Percentiles rank a stretch among this genome's conserved stretches.
phyloP scores from a whole-genome alignment of 73 alveolate species.

The Paramecium caudatum region DNA sequence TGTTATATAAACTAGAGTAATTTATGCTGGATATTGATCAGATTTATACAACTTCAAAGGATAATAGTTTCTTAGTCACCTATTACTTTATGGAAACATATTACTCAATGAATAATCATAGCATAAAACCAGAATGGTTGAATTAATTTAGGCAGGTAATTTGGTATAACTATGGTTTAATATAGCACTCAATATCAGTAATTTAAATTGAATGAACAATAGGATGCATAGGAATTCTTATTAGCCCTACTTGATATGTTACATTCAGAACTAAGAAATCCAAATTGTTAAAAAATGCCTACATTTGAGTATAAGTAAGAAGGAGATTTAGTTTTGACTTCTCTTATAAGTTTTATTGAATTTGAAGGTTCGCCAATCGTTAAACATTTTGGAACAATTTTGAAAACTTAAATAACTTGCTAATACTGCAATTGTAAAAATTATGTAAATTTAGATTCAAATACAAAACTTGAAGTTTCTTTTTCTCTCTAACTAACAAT shows the following conservation, averaged over 20 bases:
- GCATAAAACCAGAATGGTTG: slow-evolving; percentile 26
- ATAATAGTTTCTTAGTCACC: slow-evolving; percentile 29
- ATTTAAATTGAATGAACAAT: slow-evolving; percentile 3
- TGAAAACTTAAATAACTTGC: not conserved
- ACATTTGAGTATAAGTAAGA: slow-evolving; percentile 19
- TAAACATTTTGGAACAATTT: slow-evolving; percentile 47
- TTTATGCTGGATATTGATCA: slow-evolving; percentile 31
- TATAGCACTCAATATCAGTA: slow-evolving; percentile 12
- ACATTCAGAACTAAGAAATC: slow-evolving; percentile 58
- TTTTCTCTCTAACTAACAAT: too few relatives aligned
- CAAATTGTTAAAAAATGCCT: not conserved
- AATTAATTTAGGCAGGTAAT: slow-evolving; percentile 18
- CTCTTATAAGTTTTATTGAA: slow-evolving; percentile 3
- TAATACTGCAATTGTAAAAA: not conserved
- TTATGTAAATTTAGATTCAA: not conserved
- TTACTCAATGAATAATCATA: not conserved
- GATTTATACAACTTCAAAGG: slow-evolving; percentile 22
- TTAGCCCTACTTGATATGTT: slow-evolving; percentile 34
- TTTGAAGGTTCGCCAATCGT: slow-evolving; percentile 17
- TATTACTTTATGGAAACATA: slow-evolving; percentile 46
- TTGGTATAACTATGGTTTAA: slow-evolving; percentile 17
- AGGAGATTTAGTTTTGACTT: not conserved
- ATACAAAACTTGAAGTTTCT: not conserved
- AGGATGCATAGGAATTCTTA: slow-evolving; percentile 65
- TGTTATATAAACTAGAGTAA: slow-evolving; percentile 38